Conservation (phyloP, 1,139 yeast species). For the Groenewaldozyma auringiensis region DNA sequence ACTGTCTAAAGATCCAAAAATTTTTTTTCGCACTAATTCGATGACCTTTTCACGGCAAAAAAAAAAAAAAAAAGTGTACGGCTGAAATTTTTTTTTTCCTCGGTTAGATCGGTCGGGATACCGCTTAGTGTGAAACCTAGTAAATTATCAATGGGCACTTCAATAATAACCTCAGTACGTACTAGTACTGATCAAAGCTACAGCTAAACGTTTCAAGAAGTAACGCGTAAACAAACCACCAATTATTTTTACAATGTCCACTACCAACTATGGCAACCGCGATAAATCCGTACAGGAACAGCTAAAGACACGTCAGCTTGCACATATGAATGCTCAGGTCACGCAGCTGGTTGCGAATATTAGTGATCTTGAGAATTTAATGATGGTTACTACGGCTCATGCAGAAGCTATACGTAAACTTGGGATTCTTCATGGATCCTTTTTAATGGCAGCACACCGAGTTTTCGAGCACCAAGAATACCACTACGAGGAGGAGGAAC, state of each 20-base stretch:
- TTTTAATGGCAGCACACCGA: constrained; percentile 58
- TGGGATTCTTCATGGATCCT: constrained; percentile 55
- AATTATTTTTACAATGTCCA: too few species aligned
- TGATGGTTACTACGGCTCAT: constrained; percentile 49
- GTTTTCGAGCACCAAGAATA: constrained; percentile 47
- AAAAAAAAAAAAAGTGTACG: background rate
- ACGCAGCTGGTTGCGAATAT: constrained; percentile 56
- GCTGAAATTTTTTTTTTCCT: too few species aligned
- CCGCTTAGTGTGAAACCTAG: too few species aligned
- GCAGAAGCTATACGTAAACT: constrained; percentile 48
- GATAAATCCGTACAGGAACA: constrained; percentile 6
- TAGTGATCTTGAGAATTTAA: constrained; percentile 47
- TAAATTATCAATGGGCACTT: too few species aligned
- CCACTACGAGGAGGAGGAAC: constrained; percentile 13
- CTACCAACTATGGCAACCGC: constrained; percentile 5
- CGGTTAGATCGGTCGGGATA: too few species aligned
- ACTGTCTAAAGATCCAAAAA: background rate
- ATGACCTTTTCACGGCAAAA: constrained; percentile 3
- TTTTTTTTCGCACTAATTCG: background rate
- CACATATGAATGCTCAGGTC: constrained; percentile 55
- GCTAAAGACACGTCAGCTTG: constrained; percentile 41
- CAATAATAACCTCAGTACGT: too few species aligned
- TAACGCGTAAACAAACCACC: too few species aligned
- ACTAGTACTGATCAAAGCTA: too few species aligned
- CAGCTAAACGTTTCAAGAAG: too few species aligned